Percentiles rank a stretch among this genome's conserved stretches.
phyloP scores from a whole-genome alignment of 2,329 filamentous ascomycete species.

The Fusarium caatingaense region DNA sequence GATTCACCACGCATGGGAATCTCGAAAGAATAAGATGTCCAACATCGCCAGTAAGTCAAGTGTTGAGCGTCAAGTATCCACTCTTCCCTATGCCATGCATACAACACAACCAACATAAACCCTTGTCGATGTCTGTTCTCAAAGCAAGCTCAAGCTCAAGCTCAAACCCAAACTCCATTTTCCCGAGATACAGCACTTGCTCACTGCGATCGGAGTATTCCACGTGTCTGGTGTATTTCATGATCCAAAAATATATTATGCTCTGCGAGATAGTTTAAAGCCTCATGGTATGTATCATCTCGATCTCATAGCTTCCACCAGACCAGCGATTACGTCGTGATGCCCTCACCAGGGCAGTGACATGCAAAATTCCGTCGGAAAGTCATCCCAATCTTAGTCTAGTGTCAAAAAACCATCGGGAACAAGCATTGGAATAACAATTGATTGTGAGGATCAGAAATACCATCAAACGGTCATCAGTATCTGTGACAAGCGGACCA shows the following conservation, averaged over 20 bases:
- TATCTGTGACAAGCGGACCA: neutral
- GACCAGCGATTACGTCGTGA: neutral
- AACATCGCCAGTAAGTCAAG: neutral
- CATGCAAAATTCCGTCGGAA: slow-evolving; percentile 7
- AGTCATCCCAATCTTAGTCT: slow-evolving; percentile 3
- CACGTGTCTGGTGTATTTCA: neutral
- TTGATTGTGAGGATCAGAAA: neutral
- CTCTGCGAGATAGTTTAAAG: neutral
- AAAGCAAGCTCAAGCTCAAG: neutral
- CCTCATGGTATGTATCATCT: slow-evolving; percentile 2
- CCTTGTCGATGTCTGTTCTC: slow-evolving; percentile 25
- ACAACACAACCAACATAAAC: neutral
- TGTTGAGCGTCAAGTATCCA: slow-evolving; percentile 6
- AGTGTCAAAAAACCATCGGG: neutral
- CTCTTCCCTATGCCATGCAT: slow-evolving; percentile 27
- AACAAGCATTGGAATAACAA: neutral
- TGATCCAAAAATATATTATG: neutral
- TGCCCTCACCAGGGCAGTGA: slow-evolving; percentile 7
- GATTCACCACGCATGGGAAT: neutral
- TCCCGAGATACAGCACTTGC: neutral
- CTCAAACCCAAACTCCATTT: neutral
- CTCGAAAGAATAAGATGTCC: slow-evolving; percentile 4
- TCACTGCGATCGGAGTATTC: neutral
- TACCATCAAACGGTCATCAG: slow-evolving; percentile 1
- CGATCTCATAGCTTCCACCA: neutral